Evolutionary conservation across 345 rosid genomes (phyloP), one percentile per base, ranked within the genome.

Genomic region (Lepidium didymum): DNA sequence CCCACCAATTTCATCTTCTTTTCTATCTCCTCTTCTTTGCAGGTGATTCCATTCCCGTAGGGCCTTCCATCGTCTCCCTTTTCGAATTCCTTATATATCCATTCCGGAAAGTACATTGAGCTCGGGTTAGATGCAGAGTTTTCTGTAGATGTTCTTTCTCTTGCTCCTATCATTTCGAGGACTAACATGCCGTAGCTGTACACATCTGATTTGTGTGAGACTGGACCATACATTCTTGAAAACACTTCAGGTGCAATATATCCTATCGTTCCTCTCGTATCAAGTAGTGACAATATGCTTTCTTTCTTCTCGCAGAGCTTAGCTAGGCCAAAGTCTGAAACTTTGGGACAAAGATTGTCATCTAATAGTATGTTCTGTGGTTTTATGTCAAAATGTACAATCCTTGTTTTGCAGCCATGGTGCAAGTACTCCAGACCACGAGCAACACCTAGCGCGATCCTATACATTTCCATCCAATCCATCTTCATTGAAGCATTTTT

Each of bases 251-350:
- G 84, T 36, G 89, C 89, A 46, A 81, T 83, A 50, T 83, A 85
- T 0, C 84, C 85, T 2, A 50, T 15, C 0, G 85, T 81, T 11
- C 89, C 87, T 72, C 87, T 77, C 2, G 75, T 59, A 2, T 69
- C 75, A 1, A 71, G 47, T 33, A 75, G 11, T 0, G 90, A 76
- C 5, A 83, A 16, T 5, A 69, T 35, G 29, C 83, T 81, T 6
- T 75, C 83, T 37, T 63, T 70, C 33, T 35, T 75, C 38, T 56
- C 47, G 25, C 83, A 79, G 5, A 75, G 67, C 54, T 83, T 81
- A 8, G 89, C 80, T 7, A 85, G 87, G 0, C 89, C 84, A 5
- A 85, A 85, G 53, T 85, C 89, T 0, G 82, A 76, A 7, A 83
- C 80, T 14, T 83, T 83, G 1, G 87, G 84, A 8, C 10, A 31